Base-by-base conservation (phyloP, 768 basidiomycete species). In the Clitopilus hobsonii region DNA sequence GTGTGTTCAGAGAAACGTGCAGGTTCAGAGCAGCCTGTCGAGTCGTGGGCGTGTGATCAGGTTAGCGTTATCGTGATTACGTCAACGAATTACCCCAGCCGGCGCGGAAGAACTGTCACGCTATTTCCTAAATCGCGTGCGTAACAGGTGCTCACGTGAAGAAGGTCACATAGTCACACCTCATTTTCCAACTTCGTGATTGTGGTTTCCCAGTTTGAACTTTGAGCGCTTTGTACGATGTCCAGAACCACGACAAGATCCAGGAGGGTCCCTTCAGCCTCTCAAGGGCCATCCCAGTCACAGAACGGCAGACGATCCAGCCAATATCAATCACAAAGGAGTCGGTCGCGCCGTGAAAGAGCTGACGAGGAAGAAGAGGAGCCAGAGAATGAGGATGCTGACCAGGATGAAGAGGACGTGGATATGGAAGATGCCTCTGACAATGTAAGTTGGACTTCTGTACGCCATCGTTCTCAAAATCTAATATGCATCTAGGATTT, bases 401-500 rank as follows among this genome's bases (percentile, higher is more conserved):
- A 63, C 13, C 66, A 64, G 10, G 70, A 59, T 8, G 67, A 64
- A 25, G 58, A 61, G 29, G 64, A 66, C 18, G 41, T 45, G 14
- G 41, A 38, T 51, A 57, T 32, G 65, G 57, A 27, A 11, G 49
- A 27, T 27, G 5, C 18, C 5, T 29, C 27, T 41, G 58, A 59
- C 11, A 63, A 58, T 13, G 67, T 60, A 6, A 61, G 64, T 50
- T 54, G 14, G 41, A 5, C 48, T 5, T 16, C n/a, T 38, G 23
- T 38, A 26, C 36, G 49, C 7, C 20, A 3, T 53, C 26, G 25
- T 38, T 36, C 16, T 48, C 6, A 29, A 14, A 23, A 26, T 7
- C 3, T 24, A n/a, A n/a, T n/a, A n/a, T 7, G 23, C 27, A 20
- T 32, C 2, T 23, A 94, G 91, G 83, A 86, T 18, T 62, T 85